Percentiles rank a stretch among this genome's conserved stretches.
Conservation (phyloP, 176 grass and related monocot genomes). For the Juncus effusus region DNA sequence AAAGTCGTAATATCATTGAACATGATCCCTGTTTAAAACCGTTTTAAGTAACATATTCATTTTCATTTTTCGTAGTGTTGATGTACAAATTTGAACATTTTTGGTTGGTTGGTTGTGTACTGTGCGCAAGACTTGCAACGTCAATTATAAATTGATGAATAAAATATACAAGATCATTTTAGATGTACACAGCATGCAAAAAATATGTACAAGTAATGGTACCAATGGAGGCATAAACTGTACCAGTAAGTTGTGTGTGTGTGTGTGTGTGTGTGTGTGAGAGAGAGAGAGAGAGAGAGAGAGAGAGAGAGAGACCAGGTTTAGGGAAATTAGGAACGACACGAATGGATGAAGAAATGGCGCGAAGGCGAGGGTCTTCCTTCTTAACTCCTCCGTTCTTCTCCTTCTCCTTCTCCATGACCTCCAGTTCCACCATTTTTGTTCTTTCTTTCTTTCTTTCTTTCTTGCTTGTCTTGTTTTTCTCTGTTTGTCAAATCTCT, state of each 20-base stretch:
- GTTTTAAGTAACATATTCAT: too few species aligned
- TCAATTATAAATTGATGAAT: too few species aligned
- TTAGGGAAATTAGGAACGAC: slow-evolving; percentile 96
- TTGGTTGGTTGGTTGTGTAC: neutral
- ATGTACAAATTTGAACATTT: neutral
- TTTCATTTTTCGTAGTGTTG: too few species aligned
- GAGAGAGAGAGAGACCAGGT: slow-evolving; percentile 45
- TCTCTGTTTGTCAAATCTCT: slow-evolving; percentile 42
- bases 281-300: neutral
- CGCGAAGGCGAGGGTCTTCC: slow-evolving; percentile 66
- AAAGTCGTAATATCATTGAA: slow-evolving; percentile 96
- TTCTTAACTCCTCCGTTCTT: slow-evolving; percentile 1
- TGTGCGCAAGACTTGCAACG: too few species aligned
- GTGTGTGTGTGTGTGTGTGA: too few species aligned
- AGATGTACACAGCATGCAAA: neutral
- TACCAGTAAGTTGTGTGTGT: too few species aligned
- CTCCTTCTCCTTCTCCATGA: slow-evolving; percentile 21
- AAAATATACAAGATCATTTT: too few species aligned
- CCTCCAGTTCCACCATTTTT: neutral
- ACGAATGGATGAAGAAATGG: slow-evolving; percentile 74
- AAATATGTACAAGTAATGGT: neutral
- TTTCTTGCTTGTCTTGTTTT: neutral
- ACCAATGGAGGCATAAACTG: neutral
- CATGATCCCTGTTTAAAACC: slow-evolving; percentile 67
- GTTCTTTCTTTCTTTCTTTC: neutral